Conservation (phyloP, 176 grass and related monocot genomes). For the Tillandsia leiboldiana region DNA sequence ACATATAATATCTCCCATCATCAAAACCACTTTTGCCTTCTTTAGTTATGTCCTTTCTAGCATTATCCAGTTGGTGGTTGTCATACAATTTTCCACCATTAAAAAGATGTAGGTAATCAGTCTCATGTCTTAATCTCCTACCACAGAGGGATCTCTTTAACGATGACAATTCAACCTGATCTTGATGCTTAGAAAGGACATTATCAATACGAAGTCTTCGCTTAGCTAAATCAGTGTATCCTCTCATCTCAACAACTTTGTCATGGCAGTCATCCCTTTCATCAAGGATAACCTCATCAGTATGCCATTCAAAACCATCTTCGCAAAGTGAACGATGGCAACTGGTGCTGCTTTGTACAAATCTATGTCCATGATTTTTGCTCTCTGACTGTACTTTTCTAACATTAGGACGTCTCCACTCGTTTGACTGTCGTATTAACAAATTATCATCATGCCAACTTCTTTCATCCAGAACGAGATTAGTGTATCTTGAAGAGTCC, state of each 20-base stretch:
- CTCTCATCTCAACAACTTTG: conserved; percentile 20
- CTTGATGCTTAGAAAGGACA: conserved; percentile 18
- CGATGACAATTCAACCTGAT: conserved; percentile 18
- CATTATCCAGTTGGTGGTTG: conserved; percentile 9
- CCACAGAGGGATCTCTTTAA: conserved; percentile 11
- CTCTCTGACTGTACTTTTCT: conserved; percentile 10
- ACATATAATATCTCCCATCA: conserved; percentile 33
- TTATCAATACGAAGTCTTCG: conserved; percentile 26
- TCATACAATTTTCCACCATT: conserved; percentile 30
- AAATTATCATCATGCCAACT: conserved; percentile 24
- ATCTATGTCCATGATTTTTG: conserved; percentile 17
- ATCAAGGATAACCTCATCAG: not conserved
- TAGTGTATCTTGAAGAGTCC: conserved; percentile 18
- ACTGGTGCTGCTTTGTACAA: conserved; percentile 24
- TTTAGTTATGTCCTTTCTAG: conserved; percentile 24
- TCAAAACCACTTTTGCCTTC: conserved; percentile 22
- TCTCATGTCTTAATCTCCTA: conserved; percentile 29
- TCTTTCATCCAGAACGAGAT: conserved; percentile 20
- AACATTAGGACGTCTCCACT: conserved; percentile 18
- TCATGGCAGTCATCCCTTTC: conserved; percentile 9
- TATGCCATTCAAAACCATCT: conserved; percentile 16
- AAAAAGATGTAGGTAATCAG: conserved; percentile 15
- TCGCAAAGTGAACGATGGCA: conserved; percentile 9
- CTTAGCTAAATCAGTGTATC: conserved; percentile 26
- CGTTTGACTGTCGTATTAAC: not conserved